Percentiles rank a stretch among this genome's conserved stretches.
Evolutionary conservation across 768 basidiomycete genomes (phyloP).

Genomic region (Boletus speciosus): DNA sequence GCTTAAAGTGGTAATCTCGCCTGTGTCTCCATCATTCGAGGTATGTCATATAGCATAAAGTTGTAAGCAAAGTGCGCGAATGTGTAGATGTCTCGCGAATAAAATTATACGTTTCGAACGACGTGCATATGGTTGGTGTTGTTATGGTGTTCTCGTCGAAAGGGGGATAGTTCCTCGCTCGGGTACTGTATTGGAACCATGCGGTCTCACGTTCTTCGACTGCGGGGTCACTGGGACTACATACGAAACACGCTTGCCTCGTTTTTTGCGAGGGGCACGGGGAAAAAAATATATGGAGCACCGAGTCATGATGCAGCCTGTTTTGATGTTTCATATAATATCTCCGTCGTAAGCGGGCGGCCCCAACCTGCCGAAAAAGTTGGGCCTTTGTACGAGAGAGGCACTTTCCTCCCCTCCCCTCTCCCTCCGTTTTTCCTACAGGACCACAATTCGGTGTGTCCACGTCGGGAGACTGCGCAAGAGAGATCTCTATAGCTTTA

Average conservation of each 20-base stretch:
- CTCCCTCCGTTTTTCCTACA: neutral
- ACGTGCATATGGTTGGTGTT: neutral
- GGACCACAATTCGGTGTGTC: neutral
- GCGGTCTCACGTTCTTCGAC: constrained; percentile 1
- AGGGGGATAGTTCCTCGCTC: neutral
- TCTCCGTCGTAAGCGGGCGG: constrained; percentile 1
- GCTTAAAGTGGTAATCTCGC: neutral
- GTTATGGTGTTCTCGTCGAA: neutral
- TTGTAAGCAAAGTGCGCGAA: neutral
- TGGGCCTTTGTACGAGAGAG: neutral
- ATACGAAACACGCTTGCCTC: constrained; percentile 5
- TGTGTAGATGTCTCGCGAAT: neutral
- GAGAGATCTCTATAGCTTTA: too few species aligned
- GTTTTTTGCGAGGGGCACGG: constrained; percentile 4
- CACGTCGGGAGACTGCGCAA: neutral
- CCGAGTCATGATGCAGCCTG: constrained; percentile 1
- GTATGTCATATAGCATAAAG: neutral
- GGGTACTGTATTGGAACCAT: neutral
- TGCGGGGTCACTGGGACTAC: neutral
- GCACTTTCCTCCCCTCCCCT: neutral
- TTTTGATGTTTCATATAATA: constrained; percentile 1
- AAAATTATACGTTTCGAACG: neutral
- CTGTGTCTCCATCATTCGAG: neutral
- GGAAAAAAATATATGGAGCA: neutral
- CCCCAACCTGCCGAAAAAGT: neutral